phyloP scores from a whole-genome alignment of 441 rosid genomes.

The Daphne laureola region DNA sequence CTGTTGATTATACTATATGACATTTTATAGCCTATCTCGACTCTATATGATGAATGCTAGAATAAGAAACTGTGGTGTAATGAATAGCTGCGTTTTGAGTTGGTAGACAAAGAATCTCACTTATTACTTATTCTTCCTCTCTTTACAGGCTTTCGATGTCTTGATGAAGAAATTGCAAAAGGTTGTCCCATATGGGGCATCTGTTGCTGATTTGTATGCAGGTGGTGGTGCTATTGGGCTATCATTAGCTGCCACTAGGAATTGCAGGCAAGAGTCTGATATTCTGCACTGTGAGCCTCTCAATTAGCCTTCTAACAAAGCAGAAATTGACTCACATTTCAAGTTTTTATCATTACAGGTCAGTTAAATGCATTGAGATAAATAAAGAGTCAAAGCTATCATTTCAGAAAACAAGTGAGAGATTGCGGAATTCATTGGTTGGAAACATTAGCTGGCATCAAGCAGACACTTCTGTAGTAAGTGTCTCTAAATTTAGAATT shows the following conservation, averaged over 20 bases:
- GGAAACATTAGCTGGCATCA: conserved; percentile 88
- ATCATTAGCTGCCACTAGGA: conserved; percentile 75
- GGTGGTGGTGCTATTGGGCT: conserved; percentile 96
- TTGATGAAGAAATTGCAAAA: conserved; percentile 82
- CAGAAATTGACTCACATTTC: conserved; percentile 3
- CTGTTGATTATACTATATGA: not conserved
- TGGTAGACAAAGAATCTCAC: conserved; percentile 6
- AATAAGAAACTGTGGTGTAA: too few species aligned
- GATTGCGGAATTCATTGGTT: conserved; percentile 59
- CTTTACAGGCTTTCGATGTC: conserved; percentile 74
- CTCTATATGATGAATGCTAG: too few species aligned
- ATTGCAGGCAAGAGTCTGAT: conserved; percentile 65
- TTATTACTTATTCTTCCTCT: conserved; percentile 14
- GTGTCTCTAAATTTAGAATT: conserved; percentile 9
- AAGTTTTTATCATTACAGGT: conserved; percentile 32
- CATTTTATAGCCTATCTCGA: too few species aligned
- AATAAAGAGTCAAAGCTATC: conserved; percentile 84
- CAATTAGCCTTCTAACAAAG: conserved; percentile 3
- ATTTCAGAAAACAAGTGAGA: conserved; percentile 76
- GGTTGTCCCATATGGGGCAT: conserved; percentile 73
- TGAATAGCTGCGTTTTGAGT: not conserved
- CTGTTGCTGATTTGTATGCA: conserved; percentile 89
- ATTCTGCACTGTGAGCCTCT: not conserved
- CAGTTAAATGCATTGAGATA: conserved; percentile 85
- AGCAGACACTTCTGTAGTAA: conserved; percentile 69